A percentile compares a stretch with the other conserved stretches of the same genome.
phyloP scores from a whole-genome alignment of 2,329 filamentous ascomycete genomes.

The Plenodomus lindquistii region DNA sequence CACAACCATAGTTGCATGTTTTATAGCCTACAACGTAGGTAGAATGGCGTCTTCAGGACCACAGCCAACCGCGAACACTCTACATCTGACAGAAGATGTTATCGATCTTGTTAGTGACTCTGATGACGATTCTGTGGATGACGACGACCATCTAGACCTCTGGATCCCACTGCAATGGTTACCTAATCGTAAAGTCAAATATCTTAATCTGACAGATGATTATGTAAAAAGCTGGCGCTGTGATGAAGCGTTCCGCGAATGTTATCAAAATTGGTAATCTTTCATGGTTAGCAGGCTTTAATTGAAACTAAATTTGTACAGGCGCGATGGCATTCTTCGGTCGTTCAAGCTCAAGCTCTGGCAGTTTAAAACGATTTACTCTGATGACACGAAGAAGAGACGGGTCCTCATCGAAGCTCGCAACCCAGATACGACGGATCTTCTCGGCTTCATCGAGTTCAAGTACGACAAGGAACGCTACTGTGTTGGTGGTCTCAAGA shows the following conservation, averaged over 20 bases:
- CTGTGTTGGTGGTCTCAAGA: slow-evolving; percentile 8
- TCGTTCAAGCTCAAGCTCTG: slow-evolving; percentile 8
- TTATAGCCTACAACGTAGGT: too few species aligned
- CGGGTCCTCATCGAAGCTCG: slow-evolving; percentile 1
- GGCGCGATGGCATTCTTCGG: slow-evolving; percentile 13
- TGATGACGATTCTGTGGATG: neutral
- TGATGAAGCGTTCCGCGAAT: slow-evolving; percentile 11
- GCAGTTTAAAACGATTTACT: slow-evolving; percentile 2
- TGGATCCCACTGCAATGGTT: neutral
- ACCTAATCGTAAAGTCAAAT: neutral
- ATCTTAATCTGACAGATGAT: slow-evolving; percentile 1
- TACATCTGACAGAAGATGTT: neutral
- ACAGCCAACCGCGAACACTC: neutral
- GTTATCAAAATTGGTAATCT: slow-evolving; percentile 17
- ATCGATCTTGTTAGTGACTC: neutral
- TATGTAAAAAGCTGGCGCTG: slow-evolving; percentile 9
- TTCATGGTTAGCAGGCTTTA: neutral
- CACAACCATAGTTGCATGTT: too few species aligned
- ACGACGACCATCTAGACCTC: neutral
- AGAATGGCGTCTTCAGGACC: too few species aligned
- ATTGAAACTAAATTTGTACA: slow-evolving; percentile 3
- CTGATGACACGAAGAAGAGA: neutral
- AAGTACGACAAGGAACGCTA: slow-evolving; percentile 9
- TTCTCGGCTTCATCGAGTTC: slow-evolving; percentile 21
- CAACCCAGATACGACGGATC: neutral